phyloP scores from a whole-genome alignment of 179 eudicot genomes.

The Silene noctiflora region DNA sequence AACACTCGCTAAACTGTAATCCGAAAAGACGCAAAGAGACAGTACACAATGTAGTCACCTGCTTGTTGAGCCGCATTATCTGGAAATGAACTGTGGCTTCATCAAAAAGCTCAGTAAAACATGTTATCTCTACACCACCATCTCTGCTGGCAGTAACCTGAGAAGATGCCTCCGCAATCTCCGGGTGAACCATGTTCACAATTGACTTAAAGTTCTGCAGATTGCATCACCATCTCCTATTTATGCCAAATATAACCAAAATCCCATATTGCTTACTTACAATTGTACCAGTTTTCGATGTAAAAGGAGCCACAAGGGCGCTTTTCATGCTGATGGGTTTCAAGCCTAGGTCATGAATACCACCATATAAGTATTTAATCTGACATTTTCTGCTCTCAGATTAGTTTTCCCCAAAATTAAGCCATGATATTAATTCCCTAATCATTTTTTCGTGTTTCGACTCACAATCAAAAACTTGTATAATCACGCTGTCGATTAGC shows the following conservation, averaged over 20 bases:
- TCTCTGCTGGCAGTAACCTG: constrained; percentile 17
- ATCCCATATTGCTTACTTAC: not conserved
- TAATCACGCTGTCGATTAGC: not conserved
- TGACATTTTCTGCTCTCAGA: no score
- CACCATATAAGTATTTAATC: no score
- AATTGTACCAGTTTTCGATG: not conserved
- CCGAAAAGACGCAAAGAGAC: not conserved
- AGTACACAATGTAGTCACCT: constrained; percentile 35
- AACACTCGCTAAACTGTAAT: not conserved
- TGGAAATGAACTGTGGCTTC: constrained; percentile 64
- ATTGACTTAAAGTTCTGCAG: constrained; percentile 11
- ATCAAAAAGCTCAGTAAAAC: constrained; percentile 48
- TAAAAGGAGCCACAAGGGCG: no score
- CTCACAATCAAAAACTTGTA: not conserved
- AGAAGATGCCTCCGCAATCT: constrained; percentile 20
- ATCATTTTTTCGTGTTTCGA: not conserved
- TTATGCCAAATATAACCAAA: not conserved
- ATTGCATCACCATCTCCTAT: constrained; percentile 9
- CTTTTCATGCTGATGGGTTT: no score
- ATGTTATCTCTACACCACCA: constrained; percentile 43
- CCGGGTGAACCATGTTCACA: constrained; percentile 27
- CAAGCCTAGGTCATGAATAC: no score
- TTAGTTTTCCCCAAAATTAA: not conserved
- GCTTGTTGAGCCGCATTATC: constrained; percentile 66
- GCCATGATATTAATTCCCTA: not conserved